Conservation (phyloP, 2,329 filamentous ascomycete species). For the Dothiorella sarmentorum region DNA sequence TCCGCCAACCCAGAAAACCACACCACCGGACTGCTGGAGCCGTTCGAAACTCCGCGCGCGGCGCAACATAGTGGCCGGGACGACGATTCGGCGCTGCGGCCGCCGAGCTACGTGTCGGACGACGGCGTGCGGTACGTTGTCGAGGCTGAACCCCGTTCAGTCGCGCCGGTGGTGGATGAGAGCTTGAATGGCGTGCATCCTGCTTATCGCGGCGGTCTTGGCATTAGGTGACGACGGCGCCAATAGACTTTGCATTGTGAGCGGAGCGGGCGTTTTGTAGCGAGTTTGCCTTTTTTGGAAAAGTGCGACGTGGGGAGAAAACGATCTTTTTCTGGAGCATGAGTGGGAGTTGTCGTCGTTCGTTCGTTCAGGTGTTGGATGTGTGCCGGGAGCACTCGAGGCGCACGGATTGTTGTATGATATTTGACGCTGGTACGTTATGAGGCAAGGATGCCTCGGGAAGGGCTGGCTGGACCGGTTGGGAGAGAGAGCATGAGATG, state of each 20-base stretch:
- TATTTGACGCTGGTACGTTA: neutral
- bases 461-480: neutral
- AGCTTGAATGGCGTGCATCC: slow-evolving; percentile 6
- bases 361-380: neutral
- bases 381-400: slow-evolving; percentile 5
- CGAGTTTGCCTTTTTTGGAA: neutral
- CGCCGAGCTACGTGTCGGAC: slow-evolving; percentile 73
- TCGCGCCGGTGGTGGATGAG: neutral
- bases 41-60: slow-evolving; percentile 27
- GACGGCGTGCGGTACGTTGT: slow-evolving; percentile 71
- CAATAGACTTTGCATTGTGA: neutral
- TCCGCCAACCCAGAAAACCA: neutral
- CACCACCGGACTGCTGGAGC: neutral
- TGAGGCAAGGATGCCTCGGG: neutral
- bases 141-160: slow-evolving; percentile 49
- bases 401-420: neutral
- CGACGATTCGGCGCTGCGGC: too few relatives aligned
- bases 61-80: too few relatives aligned
- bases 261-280: neutral
- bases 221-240: neutral
- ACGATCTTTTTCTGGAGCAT: neutral
- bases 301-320: neutral
- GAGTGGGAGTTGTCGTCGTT: neutral
- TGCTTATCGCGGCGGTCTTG: neutral
- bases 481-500: neutral